Evolutionary conservation across 306 rosid genomes (phyloP).

Genomic region (Vicia villosa): DNA sequence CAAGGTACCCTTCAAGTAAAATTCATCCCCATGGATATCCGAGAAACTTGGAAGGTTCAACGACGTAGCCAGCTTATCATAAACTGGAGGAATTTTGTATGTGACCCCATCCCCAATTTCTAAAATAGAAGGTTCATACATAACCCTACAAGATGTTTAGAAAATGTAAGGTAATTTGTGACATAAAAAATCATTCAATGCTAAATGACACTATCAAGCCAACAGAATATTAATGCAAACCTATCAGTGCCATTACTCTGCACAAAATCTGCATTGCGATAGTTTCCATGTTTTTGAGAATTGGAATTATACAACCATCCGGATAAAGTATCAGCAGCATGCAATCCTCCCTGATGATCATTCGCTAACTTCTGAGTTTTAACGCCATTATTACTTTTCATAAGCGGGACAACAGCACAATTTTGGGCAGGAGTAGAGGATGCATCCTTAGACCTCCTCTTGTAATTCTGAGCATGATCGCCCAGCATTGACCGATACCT

Average conservation of each 20-base stretch:
- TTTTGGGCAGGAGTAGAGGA: too few species aligned
- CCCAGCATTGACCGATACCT: too few species aligned
- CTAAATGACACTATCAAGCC: constrained; percentile 22
- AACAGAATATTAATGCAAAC: constrained; percentile 51
- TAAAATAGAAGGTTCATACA: constrained; percentile 82
- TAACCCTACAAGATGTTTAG: constrained; percentile 55
- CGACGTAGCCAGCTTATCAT: constrained; percentile 70
- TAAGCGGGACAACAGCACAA: too few species aligned
- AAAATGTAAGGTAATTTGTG: constrained; percentile 21
- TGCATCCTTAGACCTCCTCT: not conserved
- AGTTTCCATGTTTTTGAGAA: too few species aligned
- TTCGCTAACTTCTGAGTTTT: too few species aligned
- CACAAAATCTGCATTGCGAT: constrained; percentile 51
- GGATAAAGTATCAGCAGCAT: too few species aligned
- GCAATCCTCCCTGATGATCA: too few species aligned
- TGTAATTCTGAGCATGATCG: constrained; percentile 61
- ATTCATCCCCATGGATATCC: constrained; percentile 78
- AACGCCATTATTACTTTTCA: too few species aligned
- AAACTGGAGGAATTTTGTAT: too few species aligned
- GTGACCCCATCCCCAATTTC: too few species aligned
- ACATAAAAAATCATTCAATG: not conserved
- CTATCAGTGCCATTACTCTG: constrained; percentile 54
- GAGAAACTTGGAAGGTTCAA: constrained; percentile 83
- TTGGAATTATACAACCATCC: too few species aligned
- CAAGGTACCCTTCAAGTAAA: constrained; percentile 85